Base-by-base conservation (phyloP, 164 flowering plant species). In the Paratinospora sagittata region DNA sequence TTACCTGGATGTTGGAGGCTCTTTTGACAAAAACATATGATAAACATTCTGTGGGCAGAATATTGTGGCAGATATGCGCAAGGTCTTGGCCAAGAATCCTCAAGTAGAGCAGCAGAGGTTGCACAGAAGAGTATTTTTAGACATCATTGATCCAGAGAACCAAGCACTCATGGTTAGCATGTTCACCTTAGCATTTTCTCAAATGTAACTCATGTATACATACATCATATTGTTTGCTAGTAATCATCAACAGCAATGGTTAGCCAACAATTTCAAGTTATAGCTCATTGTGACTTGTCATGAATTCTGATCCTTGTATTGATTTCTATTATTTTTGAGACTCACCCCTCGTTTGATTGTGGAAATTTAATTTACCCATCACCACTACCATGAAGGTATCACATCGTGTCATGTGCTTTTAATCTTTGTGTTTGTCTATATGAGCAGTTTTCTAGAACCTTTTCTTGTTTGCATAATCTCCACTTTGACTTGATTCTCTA, bases 31-130 rank as follows among this genome's bases (percentile, higher is more conserved):
- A 65, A 16, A 16, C 21, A 30, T 36, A 47, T 5, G 16, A 21
- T 33, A 9, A 24, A n/a, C 58, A 71, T 8, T 72, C 47, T 39
- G 13, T 66, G 16, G 79, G 73, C 89, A 96, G 99, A 86, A 47
- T 76, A 87, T 92, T 83, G 93, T 95, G 27, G 97, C 97, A 41
- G 96, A 96, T 76, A 92, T 96, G 99, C 97, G 98, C 47, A 96
- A 92, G 79, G 97, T 96, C 62, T 81, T 96, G 86, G 83, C 97
- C 6, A 96, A 96, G 75, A 93, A 91, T 82, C n/a, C n/a, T n/a
- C n/a, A n/a, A n/a, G n/a, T n/a, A n/a, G n/a, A n/a, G n/a, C n/a
- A n/a, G n/a, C n/a, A 92, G 82, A 88, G 78, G 77, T 85, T 96
- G 84, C 99, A 96, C 70, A 85, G 97, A 78, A 89, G 98, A 83